Base-by-base conservation (phyloP, 495 filamentous ascomycete genomes). In the Hypomontagnella monticulosa region DNA sequence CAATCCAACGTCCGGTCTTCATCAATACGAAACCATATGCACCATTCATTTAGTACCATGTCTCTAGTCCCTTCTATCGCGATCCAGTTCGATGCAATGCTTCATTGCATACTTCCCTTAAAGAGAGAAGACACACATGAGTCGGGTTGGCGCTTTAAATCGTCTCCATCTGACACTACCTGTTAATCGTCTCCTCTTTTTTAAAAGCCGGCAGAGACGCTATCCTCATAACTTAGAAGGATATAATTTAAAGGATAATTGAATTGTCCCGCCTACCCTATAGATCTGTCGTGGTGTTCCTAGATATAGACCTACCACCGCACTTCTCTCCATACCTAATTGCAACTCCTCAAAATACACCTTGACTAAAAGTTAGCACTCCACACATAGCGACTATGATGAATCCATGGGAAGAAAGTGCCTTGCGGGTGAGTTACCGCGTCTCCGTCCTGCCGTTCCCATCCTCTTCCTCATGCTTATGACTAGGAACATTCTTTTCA, bases 401-500 rank as follows among this genome's bases (percentile, higher is more conserved):
- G 72, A 74, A 74, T 49, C 55, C 72, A 16, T 74, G 72, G 72
- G 72, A 74, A 52, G 52, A 61, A 32, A 64, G 43, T 37, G 70
- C 70, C 6, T 33, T 74, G 20, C 63, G 71, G 20, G 72, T 74
- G 46, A 38, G 72, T 67, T 48, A 18, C 6, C 12, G 7, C 41
- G 16, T 23, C 38, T 3, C 16, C 37, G 4, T 6, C 1, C 2
- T n/a, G 33, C 15, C 19, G 33, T n/a, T 12, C 6, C 15, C 32
- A 12, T 37, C 48, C 32, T 0, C n/a, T 9, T 20, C 4, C 16
- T 14, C 4, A 8, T 19, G 32, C 10, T 48, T 40, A 16, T 10
- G 36, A 30, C 11, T 30, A 57, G 10, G 6, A 23, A 36, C 3
- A 14, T 27, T 57, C 27, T 19, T 14, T 7, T 43, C 44, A 33